Conservation (phyloP, 1,284 basidiomycete genomes). For the Rhodotorula sp. region DNA sequence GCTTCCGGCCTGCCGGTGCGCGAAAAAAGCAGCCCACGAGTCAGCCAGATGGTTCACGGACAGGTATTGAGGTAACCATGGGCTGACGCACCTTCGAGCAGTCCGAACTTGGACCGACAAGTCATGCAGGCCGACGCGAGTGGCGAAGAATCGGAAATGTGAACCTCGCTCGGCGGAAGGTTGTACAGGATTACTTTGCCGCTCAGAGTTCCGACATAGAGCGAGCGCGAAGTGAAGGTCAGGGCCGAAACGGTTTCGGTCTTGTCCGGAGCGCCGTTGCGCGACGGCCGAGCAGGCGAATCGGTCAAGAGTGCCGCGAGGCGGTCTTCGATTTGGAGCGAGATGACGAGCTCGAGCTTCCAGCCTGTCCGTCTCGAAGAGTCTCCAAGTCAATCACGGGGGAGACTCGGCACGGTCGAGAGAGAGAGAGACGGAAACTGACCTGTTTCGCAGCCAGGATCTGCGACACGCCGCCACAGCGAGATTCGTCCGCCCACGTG, state of each 20-base stretch:
- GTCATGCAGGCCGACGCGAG: constrained; percentile 11
- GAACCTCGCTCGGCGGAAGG: constrained; percentile 17
- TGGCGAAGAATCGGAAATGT: constrained; percentile 9
- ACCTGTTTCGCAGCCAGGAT: background rate
- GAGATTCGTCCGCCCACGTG: constrained; percentile 12
- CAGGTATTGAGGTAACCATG: no score
- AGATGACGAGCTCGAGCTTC: constrained; percentile 8
- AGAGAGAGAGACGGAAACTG: background rate
- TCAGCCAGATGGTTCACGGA: no score
- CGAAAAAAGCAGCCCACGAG: no score
- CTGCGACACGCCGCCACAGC: constrained; percentile 5
- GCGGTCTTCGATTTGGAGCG: constrained; percentile 16
- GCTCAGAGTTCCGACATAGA: constrained; percentile 12
- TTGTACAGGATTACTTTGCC: constrained; percentile 5
- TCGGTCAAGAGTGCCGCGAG: background rate
- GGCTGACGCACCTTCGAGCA: constrained; percentile 15
- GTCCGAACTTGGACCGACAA: constrained; percentile 4
- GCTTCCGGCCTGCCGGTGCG: background rate
- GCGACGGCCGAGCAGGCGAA: background rate
- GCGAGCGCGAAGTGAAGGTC: constrained; percentile 8
- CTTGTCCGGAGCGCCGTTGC: background rate
- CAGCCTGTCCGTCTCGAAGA: background rate
- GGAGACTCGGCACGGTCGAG: no score
- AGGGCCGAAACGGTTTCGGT: constrained; percentile 6
- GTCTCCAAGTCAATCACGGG: background rate